Percentiles rank a stretch among this genome's conserved stretches.
Evolutionary conservation across 2,329 filamentous ascomycete species (phyloP).

Genomic region (Fusarium sp.): DNA sequence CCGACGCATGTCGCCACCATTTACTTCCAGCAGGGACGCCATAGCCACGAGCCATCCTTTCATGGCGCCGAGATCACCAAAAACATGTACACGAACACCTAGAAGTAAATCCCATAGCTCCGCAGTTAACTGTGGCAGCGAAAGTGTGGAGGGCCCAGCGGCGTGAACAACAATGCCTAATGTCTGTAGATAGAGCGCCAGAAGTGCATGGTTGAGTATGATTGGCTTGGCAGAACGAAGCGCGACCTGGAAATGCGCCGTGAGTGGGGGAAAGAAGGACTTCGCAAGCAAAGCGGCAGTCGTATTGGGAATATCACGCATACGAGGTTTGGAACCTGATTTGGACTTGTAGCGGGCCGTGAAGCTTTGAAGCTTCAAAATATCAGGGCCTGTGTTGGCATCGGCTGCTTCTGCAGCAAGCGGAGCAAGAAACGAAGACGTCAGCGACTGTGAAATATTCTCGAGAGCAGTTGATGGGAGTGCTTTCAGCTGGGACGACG

Average conservation of each 20-base stretch:
- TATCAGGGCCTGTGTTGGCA: conserved; percentile 78
- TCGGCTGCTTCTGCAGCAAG: conserved; percentile 86
- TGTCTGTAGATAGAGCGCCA: conserved; percentile 86
- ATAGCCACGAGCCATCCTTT: conserved; percentile 82
- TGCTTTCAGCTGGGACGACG: conserved; percentile 56
- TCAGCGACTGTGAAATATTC: conserved; percentile 72
- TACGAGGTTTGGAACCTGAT: conserved; percentile 49
- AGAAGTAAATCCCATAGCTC: conserved; percentile 89
- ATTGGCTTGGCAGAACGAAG: conserved; percentile 63
- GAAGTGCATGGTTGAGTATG: conserved; percentile 77
- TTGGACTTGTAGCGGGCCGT: conserved; percentile 64
- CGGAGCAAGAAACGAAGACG: conserved; percentile 79
- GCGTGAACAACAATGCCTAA: conserved; percentile 85
- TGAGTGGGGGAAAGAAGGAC: conserved; percentile 87
- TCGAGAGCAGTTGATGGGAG: conserved; percentile 71
- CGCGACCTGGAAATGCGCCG: conserved; percentile 79
- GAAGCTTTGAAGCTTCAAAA: conserved; percentile 90
- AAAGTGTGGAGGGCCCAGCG: conserved; percentile 79
- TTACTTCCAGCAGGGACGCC: conserved; percentile 83
- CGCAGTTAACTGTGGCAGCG: conserved; percentile 80
- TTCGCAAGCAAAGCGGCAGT: conserved; percentile 79
- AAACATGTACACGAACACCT: conserved; percentile 66
- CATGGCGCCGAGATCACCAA: conserved; percentile 72
- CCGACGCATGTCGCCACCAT: conserved; percentile 74
- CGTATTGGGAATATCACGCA: conserved; percentile 75